Evolutionary conservation across 1,139 yeast species (phyloP).

Genomic region (Kluyveromyces sp.): DNA sequence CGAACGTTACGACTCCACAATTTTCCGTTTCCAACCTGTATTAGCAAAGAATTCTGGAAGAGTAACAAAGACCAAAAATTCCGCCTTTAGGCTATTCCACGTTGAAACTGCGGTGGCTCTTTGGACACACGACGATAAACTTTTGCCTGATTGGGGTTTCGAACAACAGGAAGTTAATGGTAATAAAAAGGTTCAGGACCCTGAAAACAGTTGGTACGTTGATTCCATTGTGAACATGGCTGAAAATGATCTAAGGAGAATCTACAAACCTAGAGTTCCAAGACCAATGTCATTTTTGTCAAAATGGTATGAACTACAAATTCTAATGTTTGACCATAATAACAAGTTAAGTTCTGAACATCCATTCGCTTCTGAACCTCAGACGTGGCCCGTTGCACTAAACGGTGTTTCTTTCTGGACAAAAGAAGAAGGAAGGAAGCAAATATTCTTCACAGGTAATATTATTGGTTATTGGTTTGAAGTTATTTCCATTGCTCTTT

Average conservation of each 20-base stretch:
- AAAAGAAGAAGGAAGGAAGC: constrained; percentile 52
- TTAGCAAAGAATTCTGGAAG: constrained; percentile 45
- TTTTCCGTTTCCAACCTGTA: constrained; percentile 65
- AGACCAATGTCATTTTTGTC: constrained; percentile 61
- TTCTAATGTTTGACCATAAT: constrained; percentile 85
- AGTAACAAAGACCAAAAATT: constrained; percentile 59
- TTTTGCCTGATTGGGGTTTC: constrained; percentile 92
- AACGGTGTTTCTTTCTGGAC: constrained; percentile 98
- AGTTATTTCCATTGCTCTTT: constrained; percentile 58
- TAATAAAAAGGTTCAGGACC: constrained; percentile 67
- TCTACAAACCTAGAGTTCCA: constrained; percentile 47
- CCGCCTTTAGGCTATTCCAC: constrained; percentile 65
- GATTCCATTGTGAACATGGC: constrained; percentile 60
- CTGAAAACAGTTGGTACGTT: constrained; percentile 65
- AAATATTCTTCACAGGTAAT: constrained; percentile 87
- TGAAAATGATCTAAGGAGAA: constrained; percentile 48
- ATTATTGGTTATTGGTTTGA: constrained; percentile 90
- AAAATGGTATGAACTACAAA: constrained; percentile 87
- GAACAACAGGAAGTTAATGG: constrained; percentile 92
- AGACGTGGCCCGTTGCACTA: constrained; percentile 86
- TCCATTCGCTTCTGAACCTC: constrained; percentile 93
- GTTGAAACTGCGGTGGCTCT: constrained; percentile 83
- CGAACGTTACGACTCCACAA: constrained; percentile 60
- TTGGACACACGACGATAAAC: constrained; percentile 85
- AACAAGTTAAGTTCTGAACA: constrained; percentile 81